These are phyloP conservation scores for Iris macrosiphon DNA, from an alignment of 106 monocot species.

Conservation along the genomic window DNA sequence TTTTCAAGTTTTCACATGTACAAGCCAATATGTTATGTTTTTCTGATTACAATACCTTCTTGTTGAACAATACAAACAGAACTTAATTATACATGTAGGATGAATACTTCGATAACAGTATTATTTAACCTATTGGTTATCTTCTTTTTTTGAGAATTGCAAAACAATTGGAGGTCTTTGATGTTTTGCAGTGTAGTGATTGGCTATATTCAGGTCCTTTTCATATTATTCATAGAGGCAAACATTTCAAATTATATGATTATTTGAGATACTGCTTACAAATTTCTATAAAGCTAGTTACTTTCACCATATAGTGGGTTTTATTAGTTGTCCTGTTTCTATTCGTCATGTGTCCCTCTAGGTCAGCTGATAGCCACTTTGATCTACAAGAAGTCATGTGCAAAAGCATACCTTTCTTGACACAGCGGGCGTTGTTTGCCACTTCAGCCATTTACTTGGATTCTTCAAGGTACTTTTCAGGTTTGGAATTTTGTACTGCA, in stretches of 20 bases:
- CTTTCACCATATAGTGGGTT: neutral
- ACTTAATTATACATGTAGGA: no score
- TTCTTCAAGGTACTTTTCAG: constrained; percentile 87
- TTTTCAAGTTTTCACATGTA: no score
- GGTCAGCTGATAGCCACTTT: constrained; percentile 12
- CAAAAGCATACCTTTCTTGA: constrained; percentile 20
- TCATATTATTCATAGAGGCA: no score
- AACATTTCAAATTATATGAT: neutral
- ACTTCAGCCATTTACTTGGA: constrained; percentile 31
- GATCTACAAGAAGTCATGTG: constrained; percentile 15
- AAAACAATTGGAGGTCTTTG: no score
- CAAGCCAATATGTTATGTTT: no score
- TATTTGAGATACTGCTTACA: neutral
- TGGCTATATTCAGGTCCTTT: neutral
- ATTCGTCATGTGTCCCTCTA: constrained; percentile 17
- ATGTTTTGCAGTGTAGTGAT: no score
- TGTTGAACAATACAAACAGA: no score
- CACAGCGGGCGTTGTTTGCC: constrained; percentile 46
- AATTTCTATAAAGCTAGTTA: neutral
- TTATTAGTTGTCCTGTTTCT: neutral
- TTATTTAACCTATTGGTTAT: no score
- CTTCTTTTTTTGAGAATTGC: no score
- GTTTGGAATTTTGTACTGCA: constrained; percentile 31
- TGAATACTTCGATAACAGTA: no score
- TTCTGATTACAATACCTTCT: no score